phyloP scores from a whole-genome alignment of 2,329 filamentous ascomycete genomes.

The Cytospora schulzeri region DNA sequence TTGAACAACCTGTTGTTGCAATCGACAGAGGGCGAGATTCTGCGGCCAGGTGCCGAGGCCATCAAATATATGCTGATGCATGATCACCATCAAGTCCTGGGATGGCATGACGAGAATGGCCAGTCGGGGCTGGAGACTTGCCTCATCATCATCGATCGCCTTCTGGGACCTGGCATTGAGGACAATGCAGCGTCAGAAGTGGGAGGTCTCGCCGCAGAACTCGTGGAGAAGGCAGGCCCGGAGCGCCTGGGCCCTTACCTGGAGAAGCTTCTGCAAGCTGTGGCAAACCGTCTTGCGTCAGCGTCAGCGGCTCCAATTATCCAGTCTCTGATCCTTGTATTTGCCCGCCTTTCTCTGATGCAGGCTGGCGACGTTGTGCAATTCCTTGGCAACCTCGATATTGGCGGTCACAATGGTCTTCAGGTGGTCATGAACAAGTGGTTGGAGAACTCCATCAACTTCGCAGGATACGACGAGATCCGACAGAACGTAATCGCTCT shows the following conservation, averaged over 20 bases:
- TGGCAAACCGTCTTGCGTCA: conserved; percentile 80
- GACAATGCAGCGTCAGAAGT: conserved; percentile 96
- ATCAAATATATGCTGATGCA: conserved; percentile 89
- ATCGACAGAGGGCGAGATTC: conserved; percentile 82
- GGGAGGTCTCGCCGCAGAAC: conserved; percentile 86
- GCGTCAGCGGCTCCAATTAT: conserved; percentile 89
- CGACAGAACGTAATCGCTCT: conserved; percentile 94
- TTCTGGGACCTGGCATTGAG: conserved; percentile 81
- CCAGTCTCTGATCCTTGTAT: conserved; percentile 92
- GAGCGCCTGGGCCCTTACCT: conserved; percentile 90
- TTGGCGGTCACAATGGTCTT: conserved; percentile 79
- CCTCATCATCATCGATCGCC: conserved; percentile 86
- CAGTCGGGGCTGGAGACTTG: conserved; percentile 87
- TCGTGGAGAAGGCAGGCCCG: conserved; percentile 93
- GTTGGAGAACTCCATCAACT: conserved; percentile 95
- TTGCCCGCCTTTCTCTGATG: conserved; percentile 83
- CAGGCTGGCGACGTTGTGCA: conserved; percentile 88
- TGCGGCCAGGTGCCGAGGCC: conserved; percentile 82
- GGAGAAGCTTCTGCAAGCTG: conserved; percentile 83
- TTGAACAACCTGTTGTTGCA: conserved; percentile 79
- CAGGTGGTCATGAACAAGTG: conserved; percentile 90
- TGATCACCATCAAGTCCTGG: conserved; percentile 86
- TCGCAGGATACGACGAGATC: conserved; percentile 98
- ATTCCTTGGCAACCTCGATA: conserved; percentile 83
- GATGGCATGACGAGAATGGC: conserved; percentile 78